Conservation (phyloP, 768 basidiomycete species). For the Mycena pura region DNA sequence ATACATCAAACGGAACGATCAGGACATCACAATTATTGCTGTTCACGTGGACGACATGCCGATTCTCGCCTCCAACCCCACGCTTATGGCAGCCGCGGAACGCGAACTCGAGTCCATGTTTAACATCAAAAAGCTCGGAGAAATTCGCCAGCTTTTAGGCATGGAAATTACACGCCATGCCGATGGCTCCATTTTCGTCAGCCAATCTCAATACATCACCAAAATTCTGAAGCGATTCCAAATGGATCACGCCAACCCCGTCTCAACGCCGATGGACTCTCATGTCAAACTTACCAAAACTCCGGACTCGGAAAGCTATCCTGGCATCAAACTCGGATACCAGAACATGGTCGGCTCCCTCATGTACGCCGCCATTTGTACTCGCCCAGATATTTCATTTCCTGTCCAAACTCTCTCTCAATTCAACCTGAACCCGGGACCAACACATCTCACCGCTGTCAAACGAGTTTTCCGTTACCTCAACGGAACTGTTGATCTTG, state of each 20-base stretch:
- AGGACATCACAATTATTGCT: too few species aligned
- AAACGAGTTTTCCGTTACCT: neutral
- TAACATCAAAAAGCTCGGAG: constrained; percentile 23
- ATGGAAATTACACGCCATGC: constrained; percentile 27
- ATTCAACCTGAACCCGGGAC: constrained; percentile 23
- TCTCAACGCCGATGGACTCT: too few species aligned
- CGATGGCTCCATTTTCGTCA: too few species aligned
- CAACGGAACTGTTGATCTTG: neutral
- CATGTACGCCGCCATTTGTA: constrained; percentile 36
- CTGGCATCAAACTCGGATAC: constrained; percentile 26
- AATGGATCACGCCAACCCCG: constrained; percentile 9
- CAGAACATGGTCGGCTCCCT: constrained; percentile 34
- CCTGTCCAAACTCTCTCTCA: constrained; percentile 33
- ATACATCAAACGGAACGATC: too few species aligned
- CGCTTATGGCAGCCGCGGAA: too few species aligned
- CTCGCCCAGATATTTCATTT: constrained; percentile 42
- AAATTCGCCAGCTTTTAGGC: constrained; percentile 26
- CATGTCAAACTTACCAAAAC: too few species aligned
- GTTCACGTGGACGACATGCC: too few species aligned
- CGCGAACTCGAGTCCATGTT: too few species aligned
- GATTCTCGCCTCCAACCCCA: too few species aligned
- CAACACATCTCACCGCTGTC: neutral
- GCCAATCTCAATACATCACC: constrained; percentile 22
- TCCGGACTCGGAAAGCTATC: too few species aligned
- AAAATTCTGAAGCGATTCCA: constrained; percentile 16